phyloP scores from a whole-genome alignment of 2,329 filamentous ascomycete species.

The Leptosphaerulina australis region DNA sequence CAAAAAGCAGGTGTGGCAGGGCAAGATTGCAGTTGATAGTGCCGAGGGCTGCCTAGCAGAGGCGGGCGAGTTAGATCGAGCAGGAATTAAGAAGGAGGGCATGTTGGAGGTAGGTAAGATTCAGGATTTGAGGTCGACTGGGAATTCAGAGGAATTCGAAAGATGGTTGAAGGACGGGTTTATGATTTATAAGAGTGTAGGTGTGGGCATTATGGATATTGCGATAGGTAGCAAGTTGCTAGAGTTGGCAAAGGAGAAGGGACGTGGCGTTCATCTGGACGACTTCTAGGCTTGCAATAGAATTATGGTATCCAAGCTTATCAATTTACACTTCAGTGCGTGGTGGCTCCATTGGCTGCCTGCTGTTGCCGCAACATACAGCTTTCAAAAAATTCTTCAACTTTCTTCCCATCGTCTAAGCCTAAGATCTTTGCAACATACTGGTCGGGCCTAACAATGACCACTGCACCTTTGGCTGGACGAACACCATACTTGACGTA shows the following conservation, averaged over 20 bases:
- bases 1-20: constrained; percentile 4
- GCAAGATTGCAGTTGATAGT: constrained; percentile 32
- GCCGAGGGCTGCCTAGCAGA: constrained; percentile 54
- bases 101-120: constrained; percentile 23
- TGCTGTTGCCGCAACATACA: constrained; percentile 11
- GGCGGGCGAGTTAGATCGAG: constrained; percentile 55
- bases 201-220: constrained; percentile 59
- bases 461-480: constrained; percentile 42
- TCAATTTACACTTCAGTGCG: neutral
- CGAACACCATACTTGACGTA: constrained; percentile 64
- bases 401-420: constrained; percentile 17
- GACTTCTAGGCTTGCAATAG: constrained; percentile 13
- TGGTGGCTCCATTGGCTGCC: neutral
- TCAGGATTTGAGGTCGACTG: constrained; percentile 11
- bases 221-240: constrained; percentile 46
- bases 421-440: constrained; percentile 48
- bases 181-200: constrained; percentile 59
- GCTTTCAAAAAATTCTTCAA: constrained; percentile 23
- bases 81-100: constrained; percentile 34
- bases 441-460: constrained; percentile 67
- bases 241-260: constrained; percentile 22
- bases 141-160: constrained; percentile 26
- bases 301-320: neutral
- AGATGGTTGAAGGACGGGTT: constrained; percentile 43
- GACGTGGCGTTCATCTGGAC: constrained; percentile 17